These are phyloP conservation scores for Tilletia walkeri DNA, from an alignment of 1,284 basidiomycete species.

Conservation along the genomic window DNA sequence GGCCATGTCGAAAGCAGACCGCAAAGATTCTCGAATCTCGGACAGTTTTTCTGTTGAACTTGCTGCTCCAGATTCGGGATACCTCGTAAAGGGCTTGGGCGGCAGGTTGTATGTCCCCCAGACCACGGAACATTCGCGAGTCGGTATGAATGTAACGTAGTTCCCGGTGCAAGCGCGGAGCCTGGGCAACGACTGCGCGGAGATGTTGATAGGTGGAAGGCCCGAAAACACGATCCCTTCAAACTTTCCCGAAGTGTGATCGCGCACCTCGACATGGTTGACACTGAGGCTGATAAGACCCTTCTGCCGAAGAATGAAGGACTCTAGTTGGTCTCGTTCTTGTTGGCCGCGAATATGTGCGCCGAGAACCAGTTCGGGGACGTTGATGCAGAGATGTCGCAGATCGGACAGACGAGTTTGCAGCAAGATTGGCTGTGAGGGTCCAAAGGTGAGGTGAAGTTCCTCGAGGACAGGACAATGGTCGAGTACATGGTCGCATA, in stretches of 20 bases:
- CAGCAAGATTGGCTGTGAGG: not conserved
- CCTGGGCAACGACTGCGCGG: not conserved
- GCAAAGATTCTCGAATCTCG: no score
- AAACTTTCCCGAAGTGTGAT: not conserved
- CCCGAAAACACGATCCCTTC: not conserved
- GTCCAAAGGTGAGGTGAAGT: not conserved
- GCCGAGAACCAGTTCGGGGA: not conserved
- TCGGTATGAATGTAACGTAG: not conserved
- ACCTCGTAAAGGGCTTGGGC: not conserved
- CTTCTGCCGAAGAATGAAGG: not conserved
- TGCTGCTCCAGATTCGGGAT: no score
- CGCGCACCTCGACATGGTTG: not conserved
- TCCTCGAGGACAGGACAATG: not conserved
- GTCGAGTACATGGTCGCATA: not conserved
- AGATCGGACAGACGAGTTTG: not conserved
- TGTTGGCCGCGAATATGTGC: slow-evolving; percentile 3
- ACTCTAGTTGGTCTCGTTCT: not conserved
- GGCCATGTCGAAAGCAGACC: no score
- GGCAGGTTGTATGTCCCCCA: not conserved
- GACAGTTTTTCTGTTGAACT: no score
- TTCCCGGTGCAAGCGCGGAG: not conserved
- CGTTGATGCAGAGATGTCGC: slow-evolving; percentile 3
- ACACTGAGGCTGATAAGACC: not conserved
- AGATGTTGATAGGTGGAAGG: not conserved
- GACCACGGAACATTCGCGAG: not conserved